Percentiles rank a stretch among this genome's conserved stretches.
Evolutionary conservation across 306 rosid species (phyloP).

Genomic region (Malus sieversii): DNA sequence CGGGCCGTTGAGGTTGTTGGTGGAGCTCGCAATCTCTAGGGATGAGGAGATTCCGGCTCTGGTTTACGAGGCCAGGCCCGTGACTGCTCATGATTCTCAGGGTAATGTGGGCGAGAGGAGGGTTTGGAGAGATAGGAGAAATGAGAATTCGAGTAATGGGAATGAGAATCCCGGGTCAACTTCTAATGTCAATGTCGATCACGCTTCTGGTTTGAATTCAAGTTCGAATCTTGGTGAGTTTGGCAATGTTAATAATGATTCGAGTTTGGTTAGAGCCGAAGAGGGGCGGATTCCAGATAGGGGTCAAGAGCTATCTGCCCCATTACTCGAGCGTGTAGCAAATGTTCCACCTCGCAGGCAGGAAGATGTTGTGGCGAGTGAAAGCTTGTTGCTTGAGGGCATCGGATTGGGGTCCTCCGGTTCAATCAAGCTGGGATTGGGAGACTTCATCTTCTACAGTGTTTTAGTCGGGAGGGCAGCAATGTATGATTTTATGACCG

Average conservation of each 20-base stretch:
- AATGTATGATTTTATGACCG: conserved; percentile 93
- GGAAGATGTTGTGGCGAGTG: conserved; percentile 30
- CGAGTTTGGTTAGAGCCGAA: conserved; percentile 34
- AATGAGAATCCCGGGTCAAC: conserved; percentile 12
- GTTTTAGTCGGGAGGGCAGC: conserved; percentile 97
- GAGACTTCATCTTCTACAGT: conserved; percentile 93
- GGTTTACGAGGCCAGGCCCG: conserved; percentile 95
- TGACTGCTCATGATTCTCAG: conserved; percentile 29
- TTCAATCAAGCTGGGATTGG: conserved; percentile 89
- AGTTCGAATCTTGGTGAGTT: conserved; percentile 8
- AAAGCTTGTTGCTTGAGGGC: conserved; percentile 64
- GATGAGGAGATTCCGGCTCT: conserved; percentile 92
- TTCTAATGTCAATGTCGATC: conserved; percentile 9
- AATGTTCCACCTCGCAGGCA: conserved; percentile 19
- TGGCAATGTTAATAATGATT: conserved; percentile 12
- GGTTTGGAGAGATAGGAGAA: conserved; percentile 72
- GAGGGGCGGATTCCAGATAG: conserved; percentile 45
- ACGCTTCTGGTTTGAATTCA: conserved; percentile 1
- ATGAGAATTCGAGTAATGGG: conserved; percentile 26
- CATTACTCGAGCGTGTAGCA: conserved; percentile 44
- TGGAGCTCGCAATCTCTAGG: conserved; percentile 84
- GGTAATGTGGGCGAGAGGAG: conserved; percentile 42
- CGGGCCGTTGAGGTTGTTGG: conserved; percentile 80
- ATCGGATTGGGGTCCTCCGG: conserved; percentile 89
- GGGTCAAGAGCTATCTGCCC: conserved; percentile 41